Conservation (phyloP, 23 red algal genomes). For the Gracilaria vermiculophylla region DNA sequence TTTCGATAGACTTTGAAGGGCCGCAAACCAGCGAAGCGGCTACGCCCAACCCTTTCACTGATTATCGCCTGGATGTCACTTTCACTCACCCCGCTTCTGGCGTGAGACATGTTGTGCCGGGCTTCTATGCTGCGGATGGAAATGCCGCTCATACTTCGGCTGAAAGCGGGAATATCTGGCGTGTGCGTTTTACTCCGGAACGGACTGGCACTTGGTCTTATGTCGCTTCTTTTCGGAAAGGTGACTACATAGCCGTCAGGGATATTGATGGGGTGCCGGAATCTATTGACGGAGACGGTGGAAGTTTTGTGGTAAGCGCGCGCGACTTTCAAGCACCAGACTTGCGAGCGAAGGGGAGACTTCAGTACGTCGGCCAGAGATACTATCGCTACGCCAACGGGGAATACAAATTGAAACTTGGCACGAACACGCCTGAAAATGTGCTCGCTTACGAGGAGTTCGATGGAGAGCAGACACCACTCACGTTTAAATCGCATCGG, state of each 20-base stretch:
- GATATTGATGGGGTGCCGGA: background rate
- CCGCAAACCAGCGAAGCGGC: slow-evolving; percentile 17
- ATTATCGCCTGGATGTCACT: slow-evolving; percentile 58
- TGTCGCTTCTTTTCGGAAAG: slow-evolving; percentile 40
- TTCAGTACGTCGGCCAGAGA: slow-evolving; percentile 58
- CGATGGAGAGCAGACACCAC: background rate
- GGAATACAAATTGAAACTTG: slow-evolving; percentile 39
- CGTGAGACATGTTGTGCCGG: slow-evolving; percentile 9
- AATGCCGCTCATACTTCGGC: slow-evolving; percentile 35
- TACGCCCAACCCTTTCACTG: slow-evolving; percentile 38
- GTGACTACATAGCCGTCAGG: slow-evolving; percentile 11
- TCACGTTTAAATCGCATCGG: slow-evolving; percentile 32
- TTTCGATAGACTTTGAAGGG: slow-evolving; percentile 31
- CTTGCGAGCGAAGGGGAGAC: slow-evolving; percentile 31
- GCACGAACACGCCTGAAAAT: slow-evolving; percentile 68
- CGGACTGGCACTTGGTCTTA: slow-evolving; percentile 32
- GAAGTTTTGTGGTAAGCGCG: slow-evolving; percentile 14
- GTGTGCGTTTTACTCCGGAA: slow-evolving; percentile 38
- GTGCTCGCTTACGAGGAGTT: slow-evolving; percentile 39
- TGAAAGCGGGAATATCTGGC: slow-evolving; percentile 20
- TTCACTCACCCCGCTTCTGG: slow-evolving; percentile 8
- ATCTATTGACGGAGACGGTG: slow-evolving; percentile 26
- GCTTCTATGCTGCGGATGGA: slow-evolving; percentile 70
- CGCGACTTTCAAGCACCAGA: background rate
- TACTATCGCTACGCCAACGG: slow-evolving; percentile 41